Conservation (phyloP, 352 stramenopile species). For the Globisporangium cylindrosporum region DNA sequence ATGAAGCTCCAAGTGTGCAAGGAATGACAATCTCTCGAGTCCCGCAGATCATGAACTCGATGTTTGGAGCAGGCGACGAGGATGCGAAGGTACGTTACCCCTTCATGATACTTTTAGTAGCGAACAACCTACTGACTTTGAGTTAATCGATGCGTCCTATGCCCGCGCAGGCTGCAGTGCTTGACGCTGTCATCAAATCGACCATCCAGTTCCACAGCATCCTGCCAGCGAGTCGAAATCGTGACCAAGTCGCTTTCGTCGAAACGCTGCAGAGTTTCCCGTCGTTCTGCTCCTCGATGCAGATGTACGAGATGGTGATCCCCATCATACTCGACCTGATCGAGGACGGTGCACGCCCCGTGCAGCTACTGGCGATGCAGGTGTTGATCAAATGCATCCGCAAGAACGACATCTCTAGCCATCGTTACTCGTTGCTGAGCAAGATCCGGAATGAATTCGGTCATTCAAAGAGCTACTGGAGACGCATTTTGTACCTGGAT, state of each 20-base stretch:
- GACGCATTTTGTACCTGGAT: conserved; percentile 71
- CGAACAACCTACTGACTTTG: background rate
- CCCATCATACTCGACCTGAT: conserved; percentile 79
- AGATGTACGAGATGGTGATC: conserved; percentile 39
- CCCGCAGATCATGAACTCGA: conserved; percentile 45
- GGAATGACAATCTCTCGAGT: conserved; percentile 55
- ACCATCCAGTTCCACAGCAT: conserved; percentile 77
- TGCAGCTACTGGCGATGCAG: conserved; percentile 66
- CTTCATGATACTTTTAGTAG: background rate
- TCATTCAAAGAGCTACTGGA: conserved; percentile 72
- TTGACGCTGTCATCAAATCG: conserved; percentile 61
- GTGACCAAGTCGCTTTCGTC: conserved; percentile 67
- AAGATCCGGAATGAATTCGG: conserved; percentile 71
- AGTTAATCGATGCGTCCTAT: background rate
- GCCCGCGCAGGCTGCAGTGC: conserved; percentile 28
- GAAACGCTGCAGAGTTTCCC: conserved; percentile 60
- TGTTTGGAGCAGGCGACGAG: conserved; percentile 53
- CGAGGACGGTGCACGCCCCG: conserved; percentile 68
- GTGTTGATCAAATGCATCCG: conserved; percentile 68
- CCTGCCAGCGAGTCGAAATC: conserved; percentile 58
- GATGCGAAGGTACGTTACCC: conserved; percentile 56
- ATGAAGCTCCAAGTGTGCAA: conserved; percentile 60
- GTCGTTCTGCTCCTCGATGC: conserved; percentile 19
- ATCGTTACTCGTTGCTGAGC: conserved; percentile 69
- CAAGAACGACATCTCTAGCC: conserved; percentile 58